Evolutionary conservation across 1,284 basidiomycete genomes (phyloP).

Genomic region (Kwoniella shivajii): DNA sequence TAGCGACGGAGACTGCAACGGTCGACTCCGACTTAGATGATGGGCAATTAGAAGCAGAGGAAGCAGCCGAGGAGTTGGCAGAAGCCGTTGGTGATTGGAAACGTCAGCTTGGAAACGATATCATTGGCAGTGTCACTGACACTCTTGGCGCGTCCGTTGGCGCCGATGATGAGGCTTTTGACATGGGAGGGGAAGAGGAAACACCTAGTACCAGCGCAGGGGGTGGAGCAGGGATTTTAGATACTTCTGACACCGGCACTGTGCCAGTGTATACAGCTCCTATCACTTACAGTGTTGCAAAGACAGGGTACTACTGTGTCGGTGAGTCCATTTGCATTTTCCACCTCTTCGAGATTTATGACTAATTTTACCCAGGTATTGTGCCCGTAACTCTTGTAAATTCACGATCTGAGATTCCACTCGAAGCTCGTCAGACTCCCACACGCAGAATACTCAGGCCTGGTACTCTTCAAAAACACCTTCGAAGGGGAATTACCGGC

Average conservation of each 20-base stretch:
- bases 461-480: slow-evolving; percentile 82
- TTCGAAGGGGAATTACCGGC: slow-evolving; percentile 89
- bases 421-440: slow-evolving; percentile 34
- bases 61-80: slow-evolving; percentile 6
- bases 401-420: slow-evolving; percentile 18
- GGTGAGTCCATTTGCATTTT: slow-evolving; percentile 60
- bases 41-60: slow-evolving; percentile 18
- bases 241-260: not conserved
- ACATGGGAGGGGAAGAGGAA: slow-evolving; percentile 3
- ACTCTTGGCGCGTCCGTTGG: not conserved
- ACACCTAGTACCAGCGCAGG: not conserved
- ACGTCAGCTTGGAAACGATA: slow-evolving; percentile 21
- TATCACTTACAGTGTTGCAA: slow-evolving; percentile 74
- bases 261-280: slow-evolving; percentile 41
- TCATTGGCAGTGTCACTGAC: slow-evolving; percentile 8
- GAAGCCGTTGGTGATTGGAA: slow-evolving; percentile 7
- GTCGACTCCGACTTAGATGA: slow-evolving; percentile 8
- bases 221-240: not conserved
- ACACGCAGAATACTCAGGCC: slow-evolving; percentile 81
- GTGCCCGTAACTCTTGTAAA: slow-evolving; percentile 74
- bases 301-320: slow-evolving; percentile 94
- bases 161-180: slow-evolving; percentile 2
- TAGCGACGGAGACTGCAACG: slow-evolving; percentile 13
- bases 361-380: slow-evolving; percentile 61
- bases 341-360: not conserved